Evolutionary conservation across 164 flowering plant genomes (phyloP), one percentile per base, ranked within the genome.

Genomic region (Kalanchoe fedtschenkoi): DNA sequence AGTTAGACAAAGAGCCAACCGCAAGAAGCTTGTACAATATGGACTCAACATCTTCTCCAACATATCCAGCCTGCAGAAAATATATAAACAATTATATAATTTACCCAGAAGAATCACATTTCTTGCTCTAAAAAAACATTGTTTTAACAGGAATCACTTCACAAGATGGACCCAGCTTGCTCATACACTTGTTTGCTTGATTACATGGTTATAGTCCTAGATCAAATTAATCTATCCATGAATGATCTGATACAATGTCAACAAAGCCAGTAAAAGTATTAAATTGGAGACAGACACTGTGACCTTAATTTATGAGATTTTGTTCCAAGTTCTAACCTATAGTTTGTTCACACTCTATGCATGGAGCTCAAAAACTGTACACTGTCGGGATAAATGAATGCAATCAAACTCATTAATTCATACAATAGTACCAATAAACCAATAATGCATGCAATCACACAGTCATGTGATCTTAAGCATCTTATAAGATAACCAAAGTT

Each of bases 1-100:
- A 66, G 28, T n/a, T 6, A 33, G 21, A 54, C 15, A 54, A 61
- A 34, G 46, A 28, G 56, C 56, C 14, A 67, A 93, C 99, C 83
- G 76, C 74, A 43, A 93, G 96, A 56, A 93, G 71, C 71, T 93
- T 93, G 69, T 90, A 81, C 75, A 93, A 72, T 72, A 93, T 93
- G 24, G 99, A 90, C 71, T 93, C 99, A 60, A 93, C 99, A 78
- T 93, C 99, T 74, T 93, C 99, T 55, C 99, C 99, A 67, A 93
- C 99, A 71, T 93, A 93, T 65, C 99, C 99, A 68, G 99, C 99
- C 99, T 93, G 88, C 74, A 56, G n/a, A 55, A 34, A 15, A n/a
- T 6, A 24, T 19, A 58, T 15, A 5, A n/a, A 33, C n/a, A 21
- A 10, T 34, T 11, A 2, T 17, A n/a, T 1, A 16, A 2, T 0